Evolutionary conservation across 1,139 yeast genomes (phyloP).

Genomic region (Lodderomyces jiufengensis): DNA sequence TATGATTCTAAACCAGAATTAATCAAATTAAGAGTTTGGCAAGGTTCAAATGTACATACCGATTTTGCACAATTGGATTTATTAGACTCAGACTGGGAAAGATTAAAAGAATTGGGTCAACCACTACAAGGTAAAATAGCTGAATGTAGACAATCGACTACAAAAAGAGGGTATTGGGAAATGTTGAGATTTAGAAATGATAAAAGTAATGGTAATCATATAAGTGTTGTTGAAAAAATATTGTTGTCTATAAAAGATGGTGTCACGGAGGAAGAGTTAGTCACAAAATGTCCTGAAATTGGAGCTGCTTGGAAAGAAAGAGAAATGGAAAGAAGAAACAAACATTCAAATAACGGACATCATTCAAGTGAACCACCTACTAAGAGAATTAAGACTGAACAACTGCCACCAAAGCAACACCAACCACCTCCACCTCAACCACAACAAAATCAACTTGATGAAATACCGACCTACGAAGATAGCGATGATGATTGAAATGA

Average conservation of each 20-base stretch:
- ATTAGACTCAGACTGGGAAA: conserved; percentile 77
- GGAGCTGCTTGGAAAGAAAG: conserved; percentile 35
- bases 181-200: conserved; percentile 90
- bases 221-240: conserved; percentile 75
- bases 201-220: conserved; percentile 82
- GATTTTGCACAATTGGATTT: conserved; percentile 64
- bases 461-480: conserved; percentile 42
- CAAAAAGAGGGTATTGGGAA: conserved; percentile 65
- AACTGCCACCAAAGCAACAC: conserved; percentile 11
- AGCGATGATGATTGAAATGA: conserved; percentile 29
- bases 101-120: conserved; percentile 61
- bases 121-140: conserved; percentile 90
- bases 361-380: conserved; percentile 11
- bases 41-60: conserved; percentile 66
- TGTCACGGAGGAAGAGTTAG: conserved; percentile 72
- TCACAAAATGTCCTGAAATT: conserved; percentile 39
- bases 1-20: conserved; percentile 76
- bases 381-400: conserved; percentile 11
- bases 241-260: conserved; percentile 83
- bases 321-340: conserved; percentile 25
- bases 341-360: conserved; percentile 7
- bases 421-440: conserved; percentile 7
- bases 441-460: conserved; percentile 15
- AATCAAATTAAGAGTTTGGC: conserved; percentile 68
- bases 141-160: conserved; percentile 66